These are phyloP conservation scores for Kwoniella heveanensis DNA, from an alignment of 768 basidiomycete species.

Conservation along the genomic window DNA sequence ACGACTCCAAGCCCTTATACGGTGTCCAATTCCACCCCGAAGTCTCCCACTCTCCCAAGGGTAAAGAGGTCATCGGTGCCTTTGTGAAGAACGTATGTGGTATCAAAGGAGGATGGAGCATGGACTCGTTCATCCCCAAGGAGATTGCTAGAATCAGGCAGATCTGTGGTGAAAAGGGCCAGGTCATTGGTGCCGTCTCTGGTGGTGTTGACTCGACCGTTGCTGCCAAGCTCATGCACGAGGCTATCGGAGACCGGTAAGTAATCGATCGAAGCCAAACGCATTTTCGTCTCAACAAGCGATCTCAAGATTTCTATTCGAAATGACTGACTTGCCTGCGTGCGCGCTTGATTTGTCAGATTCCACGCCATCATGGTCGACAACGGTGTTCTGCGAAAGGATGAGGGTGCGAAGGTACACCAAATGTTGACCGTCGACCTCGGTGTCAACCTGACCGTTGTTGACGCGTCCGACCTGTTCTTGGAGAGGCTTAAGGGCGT, in stretches of 20 bases:
- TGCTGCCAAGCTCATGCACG: slow-evolving; percentile 98
- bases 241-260: slow-evolving; percentile 95
- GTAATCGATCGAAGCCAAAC: not conserved
- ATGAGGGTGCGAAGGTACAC: slow-evolving; percentile 87
- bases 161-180: slow-evolving; percentile 89
- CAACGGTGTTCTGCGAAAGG: slow-evolving; percentile 90
- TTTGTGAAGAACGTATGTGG: slow-evolving; percentile 84
- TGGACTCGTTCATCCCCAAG: slow-evolving; percentile 98
- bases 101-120: slow-evolving; percentile 84
- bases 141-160: slow-evolving; percentile 91
- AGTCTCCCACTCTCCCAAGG: slow-evolving; percentile 88
- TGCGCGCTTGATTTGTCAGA: slow-evolving; percentile 58
- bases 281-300: no score
- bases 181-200: slow-evolving; percentile 95
- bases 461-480: slow-evolving; percentile 94
- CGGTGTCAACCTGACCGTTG: slow-evolving; percentile 92
- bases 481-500: slow-evolving; percentile 82
- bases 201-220: slow-evolving; percentile 98
- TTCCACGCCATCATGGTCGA: slow-evolving; percentile 99
- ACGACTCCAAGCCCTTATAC: slow-evolving; percentile 82
- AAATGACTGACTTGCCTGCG: not conserved
- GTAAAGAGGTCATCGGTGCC: slow-evolving; percentile 81
- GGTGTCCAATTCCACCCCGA: slow-evolving; percentile 99
- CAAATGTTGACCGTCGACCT: slow-evolving; percentile 90
- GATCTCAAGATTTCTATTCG: not conserved